These are phyloP conservation scores for Cerrena zonata DNA, from an alignment of 1,284 basidiomycete genomes.

Conservation along the genomic window DNA sequence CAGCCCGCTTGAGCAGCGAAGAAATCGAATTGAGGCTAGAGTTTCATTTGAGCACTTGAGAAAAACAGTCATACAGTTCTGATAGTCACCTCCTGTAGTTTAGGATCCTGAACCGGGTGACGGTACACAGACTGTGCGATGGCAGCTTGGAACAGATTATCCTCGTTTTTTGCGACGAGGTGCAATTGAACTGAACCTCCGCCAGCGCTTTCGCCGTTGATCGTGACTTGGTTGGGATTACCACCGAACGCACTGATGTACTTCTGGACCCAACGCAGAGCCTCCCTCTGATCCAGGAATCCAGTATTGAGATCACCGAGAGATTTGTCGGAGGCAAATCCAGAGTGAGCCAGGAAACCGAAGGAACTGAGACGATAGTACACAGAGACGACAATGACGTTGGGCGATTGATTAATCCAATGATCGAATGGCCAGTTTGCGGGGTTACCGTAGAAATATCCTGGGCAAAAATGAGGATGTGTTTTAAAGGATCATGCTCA, in stretches of 20 bases:
- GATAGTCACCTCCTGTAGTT: conserved; percentile 41
- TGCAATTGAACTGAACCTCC: conserved; percentile 51
- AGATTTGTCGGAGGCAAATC: conserved; percentile 31
- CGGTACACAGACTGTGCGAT: conserved; percentile 59
- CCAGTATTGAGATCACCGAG: conserved; percentile 55
- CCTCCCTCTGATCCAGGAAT: conserved; percentile 56
- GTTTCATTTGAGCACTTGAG: not conserved
- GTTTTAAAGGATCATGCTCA: not conserved
- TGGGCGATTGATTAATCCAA: conserved; percentile 34
- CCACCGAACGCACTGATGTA: conserved; percentile 64
- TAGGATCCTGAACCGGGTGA: conserved; percentile 40
- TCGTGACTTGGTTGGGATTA: conserved; percentile 47
- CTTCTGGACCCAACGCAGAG: conserved; percentile 56
- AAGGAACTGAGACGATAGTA: conserved; percentile 41
- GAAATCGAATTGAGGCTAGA: conserved; percentile 47
- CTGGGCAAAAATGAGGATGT: conserved; percentile 25
- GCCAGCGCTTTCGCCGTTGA: conserved; percentile 62
- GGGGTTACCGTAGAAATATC: conserved; percentile 53
- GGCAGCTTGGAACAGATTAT: conserved; percentile 42
- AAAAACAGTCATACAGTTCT: not conserved
- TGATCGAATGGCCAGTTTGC: conserved; percentile 39
- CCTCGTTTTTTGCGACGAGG: conserved; percentile 39
- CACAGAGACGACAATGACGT: conserved; percentile 39
- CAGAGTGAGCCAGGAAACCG: conserved; percentile 39
- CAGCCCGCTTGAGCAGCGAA: conserved; percentile 46